Evolutionary conservation across 345 rosid species (phyloP).

Genomic region (Moricandia arvensis): DNA sequence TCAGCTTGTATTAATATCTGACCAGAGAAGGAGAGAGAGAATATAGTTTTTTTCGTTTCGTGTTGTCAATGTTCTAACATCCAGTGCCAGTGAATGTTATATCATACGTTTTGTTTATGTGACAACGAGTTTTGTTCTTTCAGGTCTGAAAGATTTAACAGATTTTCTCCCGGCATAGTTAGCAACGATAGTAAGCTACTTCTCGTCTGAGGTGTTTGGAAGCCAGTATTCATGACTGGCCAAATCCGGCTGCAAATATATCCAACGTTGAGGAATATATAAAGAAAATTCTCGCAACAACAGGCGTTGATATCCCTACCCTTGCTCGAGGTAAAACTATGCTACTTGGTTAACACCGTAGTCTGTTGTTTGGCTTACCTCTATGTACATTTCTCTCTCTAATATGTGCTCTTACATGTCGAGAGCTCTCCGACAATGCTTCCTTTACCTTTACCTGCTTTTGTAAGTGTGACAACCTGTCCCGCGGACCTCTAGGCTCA

Average conservation of each 20-base stretch:
- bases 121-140: neutral
- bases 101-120: no score
- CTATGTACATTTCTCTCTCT: no score
- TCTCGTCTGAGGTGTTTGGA: constrained; percentile 98
- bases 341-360: neutral
- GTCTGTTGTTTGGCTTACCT: neutral
- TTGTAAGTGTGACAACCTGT: no score
- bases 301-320: constrained; percentile 90
- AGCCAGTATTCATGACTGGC: constrained; percentile 97
- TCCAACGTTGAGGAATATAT: constrained; percentile 82
- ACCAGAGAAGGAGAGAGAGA: no score
- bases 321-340: constrained; percentile 71
- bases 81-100: no score
- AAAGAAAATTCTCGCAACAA: constrained; percentile 74
- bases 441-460: constrained; percentile 92
- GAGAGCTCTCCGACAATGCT: constrained; percentile 77
- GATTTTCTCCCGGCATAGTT: constrained; percentile 95
- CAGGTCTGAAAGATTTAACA: constrained; percentile 92
- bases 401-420: neutral
- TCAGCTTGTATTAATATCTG: constrained; percentile 34
- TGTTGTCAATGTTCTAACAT: no score
- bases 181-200: constrained; percentile 86
- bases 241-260: constrained; percentile 91
- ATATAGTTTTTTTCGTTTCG: no score
- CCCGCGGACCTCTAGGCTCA: no score